A percentile compares a stretch with the other conserved stretches of the same genome.
phyloP scores from a whole-genome alignment of 2,329 filamentous ascomycete genomes.

The Cyphellophora europaea region DNA sequence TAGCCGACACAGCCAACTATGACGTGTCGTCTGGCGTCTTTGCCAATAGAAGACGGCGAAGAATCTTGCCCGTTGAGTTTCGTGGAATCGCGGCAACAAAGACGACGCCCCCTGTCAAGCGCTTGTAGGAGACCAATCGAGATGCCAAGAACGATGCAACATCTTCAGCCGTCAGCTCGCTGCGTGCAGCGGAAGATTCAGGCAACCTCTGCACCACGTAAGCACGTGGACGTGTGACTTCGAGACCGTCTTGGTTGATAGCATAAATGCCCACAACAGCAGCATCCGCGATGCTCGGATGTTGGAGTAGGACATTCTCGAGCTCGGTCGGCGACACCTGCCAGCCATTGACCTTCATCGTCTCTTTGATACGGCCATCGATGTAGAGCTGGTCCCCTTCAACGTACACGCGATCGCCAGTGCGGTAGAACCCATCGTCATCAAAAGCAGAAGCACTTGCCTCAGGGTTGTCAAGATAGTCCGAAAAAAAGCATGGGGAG shows the following conservation, averaged over 20 bases:
- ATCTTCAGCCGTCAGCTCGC: conserved; percentile 26
- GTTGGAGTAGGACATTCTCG: conserved; percentile 34
- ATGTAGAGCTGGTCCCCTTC: conserved; percentile 29
- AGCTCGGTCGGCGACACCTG: conserved; percentile 40
- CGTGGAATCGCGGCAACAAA: conserved; percentile 42
- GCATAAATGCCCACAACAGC: conserved; percentile 35
- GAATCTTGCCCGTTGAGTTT: conserved; percentile 41
- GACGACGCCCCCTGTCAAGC: conserved; percentile 35
- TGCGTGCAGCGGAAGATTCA: conserved; percentile 2
- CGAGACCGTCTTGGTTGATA: conserved; percentile 22
- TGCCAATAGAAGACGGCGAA: conserved; percentile 21
- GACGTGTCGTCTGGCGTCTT: no score
- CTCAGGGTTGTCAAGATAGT: conserved; percentile 27
- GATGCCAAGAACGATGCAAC: conserved; percentile 20
- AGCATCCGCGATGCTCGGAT: conserved; percentile 34
- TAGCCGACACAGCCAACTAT: no score
- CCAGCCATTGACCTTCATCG: conserved; percentile 38
- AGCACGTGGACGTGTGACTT: conserved; percentile 31
- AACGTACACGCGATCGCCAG: conserved; percentile 32
- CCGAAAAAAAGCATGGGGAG: conserved; percentile 25
- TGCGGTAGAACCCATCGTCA: conserved; percentile 32
- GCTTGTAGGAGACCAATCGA: conserved; percentile 39
- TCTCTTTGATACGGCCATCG: conserved; percentile 32
- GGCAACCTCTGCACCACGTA: conserved; percentile 32
- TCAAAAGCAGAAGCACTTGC: conserved; percentile 22